Conservation (phyloP, 2,329 filamentous ascomycete species). For the Diaporthe ilicicola region DNA sequence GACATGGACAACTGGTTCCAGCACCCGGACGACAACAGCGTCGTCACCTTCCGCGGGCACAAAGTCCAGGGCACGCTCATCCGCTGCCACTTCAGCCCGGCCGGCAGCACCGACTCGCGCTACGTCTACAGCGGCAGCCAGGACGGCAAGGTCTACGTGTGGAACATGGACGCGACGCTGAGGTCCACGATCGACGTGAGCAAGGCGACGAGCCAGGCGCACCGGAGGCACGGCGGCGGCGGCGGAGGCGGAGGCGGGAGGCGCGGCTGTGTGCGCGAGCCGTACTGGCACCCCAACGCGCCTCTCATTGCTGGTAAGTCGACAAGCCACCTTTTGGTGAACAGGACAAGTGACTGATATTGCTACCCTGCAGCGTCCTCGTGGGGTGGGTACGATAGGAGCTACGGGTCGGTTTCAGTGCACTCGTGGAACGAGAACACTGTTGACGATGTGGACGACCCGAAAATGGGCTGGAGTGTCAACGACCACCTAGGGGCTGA, state of each 20-base stretch:
- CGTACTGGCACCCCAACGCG: conserved; percentile 88
- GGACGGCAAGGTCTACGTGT: conserved; percentile 90
- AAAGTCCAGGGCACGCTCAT: conserved; percentile 89
- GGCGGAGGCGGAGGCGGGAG: conserved; percentile 25
- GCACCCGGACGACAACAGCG: conserved; percentile 85
- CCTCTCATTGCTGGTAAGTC: conserved; percentile 75
- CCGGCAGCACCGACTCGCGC: conserved; percentile 83
- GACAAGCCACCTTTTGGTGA: neutral
- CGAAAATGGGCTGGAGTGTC: conserved; percentile 66
- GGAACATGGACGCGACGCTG: conserved; percentile 89
- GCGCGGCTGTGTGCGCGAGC: conserved; percentile 83
- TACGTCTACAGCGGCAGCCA: conserved; percentile 94
- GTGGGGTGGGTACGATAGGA: conserved; percentile 81
- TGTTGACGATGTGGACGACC: conserved; percentile 69
- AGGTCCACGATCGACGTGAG: conserved; percentile 82
- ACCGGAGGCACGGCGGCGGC: conserved; percentile 14
- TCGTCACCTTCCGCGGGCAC: conserved; percentile 94
- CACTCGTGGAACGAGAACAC: conserved; percentile 79
- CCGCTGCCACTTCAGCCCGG: conserved; percentile 92
- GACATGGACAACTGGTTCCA: conserved; percentile 72
- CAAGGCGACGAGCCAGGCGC: conserved; percentile 61
- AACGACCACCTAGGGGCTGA: conserved; percentile 61
- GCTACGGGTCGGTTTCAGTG: conserved; percentile 77
- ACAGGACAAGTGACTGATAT: neutral
- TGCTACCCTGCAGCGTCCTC: conserved; percentile 69